Conservation (phyloP, 2,329 filamentous ascomycete species). For the Pyrenochaeta sp. region DNA sequence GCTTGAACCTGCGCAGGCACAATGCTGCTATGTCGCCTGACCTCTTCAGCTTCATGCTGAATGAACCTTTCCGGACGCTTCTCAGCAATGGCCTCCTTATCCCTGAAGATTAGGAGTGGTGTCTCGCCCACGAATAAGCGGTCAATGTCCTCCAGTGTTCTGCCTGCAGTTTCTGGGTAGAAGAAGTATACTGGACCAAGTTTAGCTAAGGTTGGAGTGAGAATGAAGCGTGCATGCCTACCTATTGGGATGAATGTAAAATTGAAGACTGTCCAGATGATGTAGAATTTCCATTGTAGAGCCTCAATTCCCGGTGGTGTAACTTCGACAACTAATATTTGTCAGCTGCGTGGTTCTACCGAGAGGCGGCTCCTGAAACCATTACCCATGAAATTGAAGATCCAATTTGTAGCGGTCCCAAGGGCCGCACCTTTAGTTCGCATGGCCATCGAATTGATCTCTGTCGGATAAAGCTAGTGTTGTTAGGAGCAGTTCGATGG, state of each 20-base stretch:
- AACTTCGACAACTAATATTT: conserved; percentile 37
- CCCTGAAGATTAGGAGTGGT: conserved; percentile 55
- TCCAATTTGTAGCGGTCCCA: conserved; percentile 62
- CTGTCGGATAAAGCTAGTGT: conserved; percentile 53
- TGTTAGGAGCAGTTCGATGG: not conserved
- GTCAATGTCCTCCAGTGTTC: conserved; percentile 44
- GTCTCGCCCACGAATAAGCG: conserved; percentile 32
- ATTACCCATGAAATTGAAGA: conserved; percentile 53
- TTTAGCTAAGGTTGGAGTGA: not conserved
- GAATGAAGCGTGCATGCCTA: not conserved
- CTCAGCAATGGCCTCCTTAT: conserved; percentile 57
- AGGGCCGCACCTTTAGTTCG: conserved; percentile 59
- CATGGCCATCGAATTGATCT: conserved; percentile 61
- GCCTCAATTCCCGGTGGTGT: conserved; percentile 56
- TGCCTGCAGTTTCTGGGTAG: conserved; percentile 39
- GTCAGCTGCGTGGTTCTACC: not conserved
- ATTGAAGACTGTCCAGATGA: conserved; percentile 58
- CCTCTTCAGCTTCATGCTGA: conserved; percentile 51
- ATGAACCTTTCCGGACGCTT: conserved; percentile 58
- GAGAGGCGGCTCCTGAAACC: not conserved
- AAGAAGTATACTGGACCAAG: conserved; percentile 35
- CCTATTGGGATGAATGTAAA: conserved; percentile 56
- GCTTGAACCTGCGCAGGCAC: conserved; percentile 20
- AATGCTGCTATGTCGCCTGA: conserved; percentile 32
- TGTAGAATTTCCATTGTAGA: conserved; percentile 54